phyloP scores from a whole-genome alignment of 768 basidiomycete species.

The Pleurotus tuber-regium region DNA sequence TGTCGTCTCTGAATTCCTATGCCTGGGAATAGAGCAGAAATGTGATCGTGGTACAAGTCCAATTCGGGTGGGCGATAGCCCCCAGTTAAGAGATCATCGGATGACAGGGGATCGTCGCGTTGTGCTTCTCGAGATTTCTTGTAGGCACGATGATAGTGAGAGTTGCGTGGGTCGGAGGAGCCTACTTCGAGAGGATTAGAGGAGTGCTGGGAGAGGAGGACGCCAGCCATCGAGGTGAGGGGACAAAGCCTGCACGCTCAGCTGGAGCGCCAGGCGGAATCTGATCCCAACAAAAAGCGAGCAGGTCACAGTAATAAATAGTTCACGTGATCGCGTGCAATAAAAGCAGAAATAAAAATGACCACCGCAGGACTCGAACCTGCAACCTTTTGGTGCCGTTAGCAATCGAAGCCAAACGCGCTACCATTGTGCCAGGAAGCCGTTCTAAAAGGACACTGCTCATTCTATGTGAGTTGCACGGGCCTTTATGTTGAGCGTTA shows the following conservation, averaged over 20 bases:
- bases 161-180: conserved; percentile 57
- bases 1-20: conserved; percentile 18
- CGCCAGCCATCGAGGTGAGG: conserved; percentile 28
- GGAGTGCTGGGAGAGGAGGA: conserved; percentile 63
- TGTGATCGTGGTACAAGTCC: conserved; percentile 48
- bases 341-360: conserved; percentile 33
- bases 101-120: conserved; percentile 32
- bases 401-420: conserved; percentile 82
- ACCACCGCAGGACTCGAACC: conserved; percentile 96
- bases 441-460: conserved; percentile 27
- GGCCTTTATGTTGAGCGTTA: neutral
- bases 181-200: conserved; percentile 72
- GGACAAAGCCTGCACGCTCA: neutral
- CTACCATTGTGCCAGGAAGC: conserved; percentile 93
- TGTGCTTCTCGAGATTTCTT: conserved; percentile 29
- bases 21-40: conserved; percentile 40
- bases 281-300: neutral
- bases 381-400: conserved; percentile 69
- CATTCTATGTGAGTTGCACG: neutral
- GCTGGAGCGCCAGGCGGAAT: neutral
- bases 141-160: conserved; percentile 38
- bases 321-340: conserved; percentile 3
- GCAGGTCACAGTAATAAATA: too few relatives aligned
- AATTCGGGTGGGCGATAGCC: conserved; percentile 37
- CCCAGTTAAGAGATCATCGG: conserved; percentile 47